Base-by-base conservation (phyloP, 192 early-diverging fungal genomes). In the Backusella luteola region DNA sequence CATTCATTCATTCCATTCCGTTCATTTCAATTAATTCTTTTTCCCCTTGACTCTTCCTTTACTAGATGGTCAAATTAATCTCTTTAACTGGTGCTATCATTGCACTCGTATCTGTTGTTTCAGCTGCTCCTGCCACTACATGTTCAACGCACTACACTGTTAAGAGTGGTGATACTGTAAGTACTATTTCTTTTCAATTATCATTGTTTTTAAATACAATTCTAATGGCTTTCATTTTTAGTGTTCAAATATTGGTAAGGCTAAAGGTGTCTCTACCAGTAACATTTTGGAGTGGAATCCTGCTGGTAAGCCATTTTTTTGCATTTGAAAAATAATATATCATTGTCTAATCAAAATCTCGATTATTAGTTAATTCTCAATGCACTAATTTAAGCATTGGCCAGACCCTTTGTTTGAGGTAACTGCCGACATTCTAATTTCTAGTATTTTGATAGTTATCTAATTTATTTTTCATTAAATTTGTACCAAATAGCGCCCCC, bases 331-430 rank as follows among this genome's bases (percentile, higher is more conserved):
- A 17, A 23, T 1, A n/a, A 56, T 52, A 52, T 69, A 14, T 35
- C 17, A 36, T 32, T 11, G 7, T 44, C 19, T 75, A 26, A 49
- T 29, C 42, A 42, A 14, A 3, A 15, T 29, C 35, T 26, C 12
- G 19, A 56, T 56, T 46, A 7, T 34, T 17, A 77, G 71, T 78
- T 44, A 78, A 78, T 34, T 15, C 39, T 9, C 34, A 34, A 23
- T 78, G 77, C 59, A 73, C 77, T 34, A 78, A 78, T 35, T 39
- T 78, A 21, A 73, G 73, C 36, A 73, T 78, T 78, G 77, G 71
- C 32, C 66, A 78, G 38, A 68, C n/a, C 4, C 56, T 78, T 66
- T 78, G 77, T 38, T 49, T 78, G 59, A 74, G 73, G 73, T 74
- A 73, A 56, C 34, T 72, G 3, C 34, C 21, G 1, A 34, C 6